Evolutionary conservation across 306 rosid genomes (phyloP), one percentile per base, ranked within the genome.

Genomic region (Oxytropis ochrocephala): DNA sequence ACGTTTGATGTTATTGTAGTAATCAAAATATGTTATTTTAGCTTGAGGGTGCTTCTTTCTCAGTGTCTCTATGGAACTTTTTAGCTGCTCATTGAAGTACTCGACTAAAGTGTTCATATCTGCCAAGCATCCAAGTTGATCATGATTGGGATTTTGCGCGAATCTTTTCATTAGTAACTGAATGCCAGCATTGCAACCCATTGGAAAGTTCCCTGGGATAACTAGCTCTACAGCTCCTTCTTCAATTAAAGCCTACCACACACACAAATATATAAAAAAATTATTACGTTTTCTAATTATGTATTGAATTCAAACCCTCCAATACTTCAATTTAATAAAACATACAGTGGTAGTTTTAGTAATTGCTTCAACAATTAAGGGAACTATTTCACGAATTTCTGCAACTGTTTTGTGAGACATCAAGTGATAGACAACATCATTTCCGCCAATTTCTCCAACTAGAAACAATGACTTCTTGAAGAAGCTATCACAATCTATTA

Each of bases 51-150:
- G 57, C 19, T 78, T 69, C 0, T 30, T 27, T 19, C 68, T 39
- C 2, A 78, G 29, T 35, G 4, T 50, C 51, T 52, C 59, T 1
- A 86, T 52, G 4, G 79, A 50, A 6, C 1, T 33, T 57, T 83
- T 72, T 5, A 86, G 86, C 18, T 72, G 69, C 5, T 29, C 52
- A 27, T 80, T 83, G 10, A 71, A 81, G 30, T 67, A 68, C 75
- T 73, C 55, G 0, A 67, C 39, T 7, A 83, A 78, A 14, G 51
- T 24, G 52, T 86, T 86, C 69, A 62, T 66, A 6, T 71, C 57
- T 77, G 68, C 78, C 72, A 86, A 74, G 27, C 88, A 86, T 18
- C 91, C 83, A 63, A 50, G 44, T 73, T 72, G 30, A 50, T 86
- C 85, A 7, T 83, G 29, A 1, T 24, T 24, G 29, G 29, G 2